Percentiles rank a stretch among this genome's conserved stretches.
Conservation (phyloP, 208 protist species). For the Leishmania mexicana region DNA sequence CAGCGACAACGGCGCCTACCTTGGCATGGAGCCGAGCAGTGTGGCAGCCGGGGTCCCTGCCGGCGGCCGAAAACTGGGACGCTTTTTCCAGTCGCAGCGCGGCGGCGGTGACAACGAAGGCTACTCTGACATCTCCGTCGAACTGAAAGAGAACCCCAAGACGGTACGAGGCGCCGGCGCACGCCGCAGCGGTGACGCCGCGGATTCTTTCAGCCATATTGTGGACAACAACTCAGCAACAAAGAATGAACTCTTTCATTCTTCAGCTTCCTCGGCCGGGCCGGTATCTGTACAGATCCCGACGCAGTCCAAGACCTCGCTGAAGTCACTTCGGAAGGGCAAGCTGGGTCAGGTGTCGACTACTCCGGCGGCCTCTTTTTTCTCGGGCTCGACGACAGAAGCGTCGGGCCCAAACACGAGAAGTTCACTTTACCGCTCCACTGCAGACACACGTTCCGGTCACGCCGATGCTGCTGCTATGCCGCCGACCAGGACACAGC, state of each 20-base stretch:
- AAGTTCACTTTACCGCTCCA: background rate
- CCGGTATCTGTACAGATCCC: background rate
- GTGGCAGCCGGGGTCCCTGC: background rate
- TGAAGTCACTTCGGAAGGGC: conserved; percentile 21
- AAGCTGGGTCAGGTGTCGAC: background rate
- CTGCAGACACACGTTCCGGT: background rate
- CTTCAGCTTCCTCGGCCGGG: background rate
- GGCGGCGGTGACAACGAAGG: background rate
- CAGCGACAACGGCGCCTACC: conserved; percentile 4
- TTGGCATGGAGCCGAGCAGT: conserved; percentile 1
- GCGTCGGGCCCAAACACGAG: background rate
- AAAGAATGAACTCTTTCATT: background rate
- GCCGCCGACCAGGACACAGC: background rate
- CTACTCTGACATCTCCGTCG: background rate
- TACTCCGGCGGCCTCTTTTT: too few relatives aligned
- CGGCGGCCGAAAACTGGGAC: background rate
- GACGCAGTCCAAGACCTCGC: conserved; percentile 6
- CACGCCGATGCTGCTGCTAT: background rate
- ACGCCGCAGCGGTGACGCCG: background rate
- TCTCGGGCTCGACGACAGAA: background rate
- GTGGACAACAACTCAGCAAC: conserved; percentile 1
- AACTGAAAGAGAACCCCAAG: background rate
- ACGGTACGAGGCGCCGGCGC: background rate
- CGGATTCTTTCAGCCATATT: background rate
- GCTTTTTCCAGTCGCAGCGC: background rate